These are phyloP conservation scores for Gynandropsis gynandra DNA, from an alignment of 345 rosid species.

Conservation along the genomic window DNA sequence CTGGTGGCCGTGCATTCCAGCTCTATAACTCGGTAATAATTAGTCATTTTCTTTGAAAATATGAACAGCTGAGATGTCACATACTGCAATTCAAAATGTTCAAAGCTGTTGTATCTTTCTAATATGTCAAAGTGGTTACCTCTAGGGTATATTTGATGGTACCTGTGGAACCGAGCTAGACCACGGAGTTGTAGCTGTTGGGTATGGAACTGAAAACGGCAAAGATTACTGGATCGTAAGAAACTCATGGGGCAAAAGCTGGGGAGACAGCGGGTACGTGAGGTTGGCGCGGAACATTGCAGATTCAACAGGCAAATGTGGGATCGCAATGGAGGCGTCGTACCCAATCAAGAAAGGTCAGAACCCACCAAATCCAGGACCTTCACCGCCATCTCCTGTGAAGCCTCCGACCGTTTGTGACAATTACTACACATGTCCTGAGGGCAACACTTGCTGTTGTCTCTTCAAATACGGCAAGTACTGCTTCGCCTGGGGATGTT, in stretches of 20 bases:
- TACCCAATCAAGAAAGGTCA: slow-evolving; percentile 73
- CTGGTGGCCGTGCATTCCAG: slow-evolving; percentile 74
- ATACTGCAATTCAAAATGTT: slow-evolving; percentile 7
- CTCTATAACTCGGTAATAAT: slow-evolving; percentile 54
- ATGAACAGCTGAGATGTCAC: neutral
- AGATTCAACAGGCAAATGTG: slow-evolving; percentile 58
- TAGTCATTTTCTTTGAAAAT: neutral
- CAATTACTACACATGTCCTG: slow-evolving; percentile 53
- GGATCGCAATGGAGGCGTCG: slow-evolving; percentile 79
- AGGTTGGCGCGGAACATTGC: slow-evolving; percentile 58
- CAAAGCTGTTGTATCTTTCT: no score
- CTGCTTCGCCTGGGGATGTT: slow-evolving; percentile 94
- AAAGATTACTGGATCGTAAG: slow-evolving; percentile 73
- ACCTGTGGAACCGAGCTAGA: slow-evolving; percentile 64
- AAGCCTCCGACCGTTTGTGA: slow-evolving; percentile 73
- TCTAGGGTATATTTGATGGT: slow-evolving; percentile 75
- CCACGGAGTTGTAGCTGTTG: slow-evolving; percentile 89
- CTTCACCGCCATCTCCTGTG: slow-evolving; percentile 84
- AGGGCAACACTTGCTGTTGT: slow-evolving; percentile 86
- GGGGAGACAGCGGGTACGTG: slow-evolving; percentile 86
- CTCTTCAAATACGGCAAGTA: slow-evolving; percentile 42
- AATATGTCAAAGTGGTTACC: no score
- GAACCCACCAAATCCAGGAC: slow-evolving; percentile 96
- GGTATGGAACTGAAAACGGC: slow-evolving; percentile 79
- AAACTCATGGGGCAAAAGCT: slow-evolving; percentile 75